Conservation (phyloP, 2,329 filamentous ascomycete species). For the Diplocarpon mali region DNA sequence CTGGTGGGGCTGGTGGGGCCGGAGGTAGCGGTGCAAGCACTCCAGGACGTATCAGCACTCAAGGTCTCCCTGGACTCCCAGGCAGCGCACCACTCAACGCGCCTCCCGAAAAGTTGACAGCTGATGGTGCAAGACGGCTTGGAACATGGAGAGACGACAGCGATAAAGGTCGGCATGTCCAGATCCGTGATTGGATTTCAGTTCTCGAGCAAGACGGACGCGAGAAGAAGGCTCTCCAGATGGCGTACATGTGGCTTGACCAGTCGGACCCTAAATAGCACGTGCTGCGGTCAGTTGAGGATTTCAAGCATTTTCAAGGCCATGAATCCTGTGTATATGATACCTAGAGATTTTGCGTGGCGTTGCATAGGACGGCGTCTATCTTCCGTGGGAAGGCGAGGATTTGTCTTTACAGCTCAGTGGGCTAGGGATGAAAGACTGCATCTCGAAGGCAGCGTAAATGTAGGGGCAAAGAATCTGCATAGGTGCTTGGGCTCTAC, state of each 20-base stretch:
- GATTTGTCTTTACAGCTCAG: constrained; percentile 1
- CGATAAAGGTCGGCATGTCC: constrained; percentile 65
- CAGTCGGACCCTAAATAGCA: constrained; percentile 19
- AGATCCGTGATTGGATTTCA: constrained; percentile 71
- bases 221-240: constrained; percentile 51
- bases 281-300: neutral
- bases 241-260: constrained; percentile 23
- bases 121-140: constrained; percentile 49
- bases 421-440: neutral
- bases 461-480: neutral
- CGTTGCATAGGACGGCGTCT: constrained; percentile 17
- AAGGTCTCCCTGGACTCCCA: constrained; percentile 28
- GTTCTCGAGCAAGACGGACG: constrained; percentile 70
- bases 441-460: constrained; percentile 4
- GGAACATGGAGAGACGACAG: constrained; percentile 72
- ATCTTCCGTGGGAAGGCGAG: constrained; percentile 1
- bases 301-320: neutral
- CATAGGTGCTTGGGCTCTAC: neutral
- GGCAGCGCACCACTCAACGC: constrained; percentile 28
- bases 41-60: constrained; percentile 29
- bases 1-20: constrained; percentile 31
- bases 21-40: constrained; percentile 41
- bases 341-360: constrained; percentile 12
- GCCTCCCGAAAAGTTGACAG: constrained; percentile 36
- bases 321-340: constrained; percentile 11